These are phyloP conservation scores for Cutaneotrichosporon sp. DNA, from an alignment of 1,284 basidiomycete genomes.

Conservation along the genomic window DNA sequence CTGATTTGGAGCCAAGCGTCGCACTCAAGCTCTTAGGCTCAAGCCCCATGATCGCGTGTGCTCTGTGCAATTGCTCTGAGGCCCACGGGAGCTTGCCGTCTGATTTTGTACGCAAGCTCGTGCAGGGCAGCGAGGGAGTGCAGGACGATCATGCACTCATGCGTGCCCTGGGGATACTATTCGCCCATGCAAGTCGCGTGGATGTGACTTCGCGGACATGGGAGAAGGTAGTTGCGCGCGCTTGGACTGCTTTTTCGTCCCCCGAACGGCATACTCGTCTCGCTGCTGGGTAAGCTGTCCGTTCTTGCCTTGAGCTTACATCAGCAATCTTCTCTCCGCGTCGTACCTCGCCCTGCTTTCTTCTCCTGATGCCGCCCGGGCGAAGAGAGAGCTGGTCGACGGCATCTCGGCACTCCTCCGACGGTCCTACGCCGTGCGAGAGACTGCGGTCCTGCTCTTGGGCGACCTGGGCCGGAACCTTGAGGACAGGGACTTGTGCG, in stretches of 20 bases:
- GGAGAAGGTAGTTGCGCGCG: constrained; percentile 3
- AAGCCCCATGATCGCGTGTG: constrained; percentile 12
- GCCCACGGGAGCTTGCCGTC: constrained; percentile 6
- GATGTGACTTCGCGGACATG: not conserved
- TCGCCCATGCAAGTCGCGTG: constrained; percentile 12
- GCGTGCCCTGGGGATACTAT: constrained; percentile 14
- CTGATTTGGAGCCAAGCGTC: constrained; percentile 1
- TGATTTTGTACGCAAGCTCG: not conserved
- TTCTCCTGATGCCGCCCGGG: not conserved
- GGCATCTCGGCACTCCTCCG: not conserved
- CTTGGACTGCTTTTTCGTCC: constrained; percentile 15
- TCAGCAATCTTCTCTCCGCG: constrained; percentile 15
- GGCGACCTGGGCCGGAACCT: constrained; percentile 52
- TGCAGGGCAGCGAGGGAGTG: not conserved
- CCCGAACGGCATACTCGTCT: constrained; percentile 21
- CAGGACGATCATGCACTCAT: constrained; percentile 13
- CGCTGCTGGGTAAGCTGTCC: constrained; percentile 9
- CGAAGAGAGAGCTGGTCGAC: not conserved
- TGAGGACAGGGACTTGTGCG: constrained; percentile 56
- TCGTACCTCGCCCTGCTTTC: not conserved
- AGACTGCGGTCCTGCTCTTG: constrained; percentile 26
- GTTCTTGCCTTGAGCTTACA: not conserved
- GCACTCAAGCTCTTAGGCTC: constrained; percentile 7
- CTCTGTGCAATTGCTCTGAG: constrained; percentile 5
- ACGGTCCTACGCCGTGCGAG: constrained; percentile 7